Evolutionary conservation across 768 basidiomycete genomes (phyloP).

Genomic region (Suillus fuscotomentosus): DNA sequence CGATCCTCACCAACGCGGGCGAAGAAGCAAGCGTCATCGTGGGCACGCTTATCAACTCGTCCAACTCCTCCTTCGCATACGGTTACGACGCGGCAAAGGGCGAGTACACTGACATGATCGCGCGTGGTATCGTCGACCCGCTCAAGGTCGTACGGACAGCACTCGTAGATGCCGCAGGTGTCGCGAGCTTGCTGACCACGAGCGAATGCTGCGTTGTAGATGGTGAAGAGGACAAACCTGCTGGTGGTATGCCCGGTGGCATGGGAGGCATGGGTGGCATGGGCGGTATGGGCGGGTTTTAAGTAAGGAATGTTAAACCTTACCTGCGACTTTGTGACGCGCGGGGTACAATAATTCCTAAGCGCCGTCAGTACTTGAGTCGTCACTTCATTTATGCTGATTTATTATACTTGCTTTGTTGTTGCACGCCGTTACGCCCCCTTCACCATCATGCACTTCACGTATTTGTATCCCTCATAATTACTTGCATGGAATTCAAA

Average conservation of each 20-base stretch:
- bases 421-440: conserved; percentile 14
- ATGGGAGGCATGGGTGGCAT: conserved; percentile 62
- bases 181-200: conserved; percentile 91
- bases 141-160: conserved; percentile 95
- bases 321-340: neutral
- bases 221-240: conserved; percentile 75
- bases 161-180: conserved; percentile 87
- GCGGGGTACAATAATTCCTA: neutral
- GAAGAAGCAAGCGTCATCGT: conserved; percentile 94
- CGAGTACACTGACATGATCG: conserved; percentile 94
- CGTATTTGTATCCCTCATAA: conserved; percentile 5
- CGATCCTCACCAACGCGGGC: conserved; percentile 91
- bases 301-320: conserved; percentile 23
- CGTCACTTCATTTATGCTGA: conserved; percentile 2
- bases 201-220: conserved; percentile 93
- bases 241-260: conserved; percentile 34
- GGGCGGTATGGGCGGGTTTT: conserved; percentile 58
- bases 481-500: conserved; percentile 1
- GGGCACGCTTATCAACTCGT: conserved; percentile 69
- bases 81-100: conserved; percentile 92
- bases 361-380: neutral
- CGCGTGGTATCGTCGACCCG: conserved; percentile 92
- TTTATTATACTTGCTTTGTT: conserved; percentile 12
- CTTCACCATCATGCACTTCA: conserved; percentile 6
- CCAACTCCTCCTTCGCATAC: conserved; percentile 76